Evolutionary conservation across 306 rosid genomes (phyloP), one percentile per base, ranked within the genome.

Genomic region (Prunus salicina): DNA sequence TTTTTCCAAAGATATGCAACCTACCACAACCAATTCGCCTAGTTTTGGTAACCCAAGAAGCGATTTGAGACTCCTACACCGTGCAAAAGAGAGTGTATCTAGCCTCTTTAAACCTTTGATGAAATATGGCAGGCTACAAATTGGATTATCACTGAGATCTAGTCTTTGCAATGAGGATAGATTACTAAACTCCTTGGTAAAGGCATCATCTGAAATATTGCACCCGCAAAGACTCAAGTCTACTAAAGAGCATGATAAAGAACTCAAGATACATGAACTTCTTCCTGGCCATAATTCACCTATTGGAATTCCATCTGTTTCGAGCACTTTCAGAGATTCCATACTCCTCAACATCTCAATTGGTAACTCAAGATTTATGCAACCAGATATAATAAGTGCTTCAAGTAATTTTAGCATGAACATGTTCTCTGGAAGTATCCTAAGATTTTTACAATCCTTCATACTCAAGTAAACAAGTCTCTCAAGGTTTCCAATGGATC

Each of bases 11-110:
- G 49, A 14, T 52, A 0, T 0, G 65, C 76, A 71, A 0, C 4
- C 13, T 0, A 0, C 1, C 2, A 1, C 0, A 7, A 1, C 0
- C 18, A 8, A 18, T 2, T 1, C 0, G 0, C 0, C 0, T 1
- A 55, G 19, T 13, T 2, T 1, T 1, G 55, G 76, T 34, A 72
- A 62, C 16, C 9, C 76, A 12, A 55, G 10, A 55, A 72, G 76
- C 5, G 76, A 56, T 38, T 34, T 3, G 0, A 72, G 53, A 4
- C 15, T 14, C 24, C 0, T 8, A 38, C 55, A 72, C 0, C 8
- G 0, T 0, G 0, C 0, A 1, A 72, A 8, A 14, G 10, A 7
- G 38, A 72, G 66, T 0, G 2, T 0, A 1, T 3, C 0, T 2
- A 72, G 11, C 4, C 12, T 20, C 15, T 15, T 38, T 19, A 72